Base-by-base conservation (phyloP, 805 yeast species). In the Dipodascopsis tothii region DNA sequence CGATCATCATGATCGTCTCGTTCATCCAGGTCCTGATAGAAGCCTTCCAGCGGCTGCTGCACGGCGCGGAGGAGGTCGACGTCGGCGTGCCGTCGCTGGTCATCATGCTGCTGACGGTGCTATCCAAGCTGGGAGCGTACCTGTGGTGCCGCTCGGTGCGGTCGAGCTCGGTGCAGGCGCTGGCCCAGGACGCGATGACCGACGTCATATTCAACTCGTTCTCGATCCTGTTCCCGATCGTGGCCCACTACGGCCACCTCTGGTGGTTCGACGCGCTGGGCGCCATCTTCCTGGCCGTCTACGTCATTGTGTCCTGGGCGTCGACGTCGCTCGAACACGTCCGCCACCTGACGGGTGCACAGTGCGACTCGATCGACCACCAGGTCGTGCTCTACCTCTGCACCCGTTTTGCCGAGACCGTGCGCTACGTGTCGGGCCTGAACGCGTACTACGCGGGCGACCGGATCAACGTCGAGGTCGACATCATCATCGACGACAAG, bases 191-290 rank as follows among this genome's bases (percentile, higher is more conserved):
- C 62, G 92, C 92, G 0, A 67, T 71, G 60, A 83, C 87, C 1
- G 94, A 84, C 60, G 73, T 82, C 25, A 71, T 82, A 2, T 83
- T 83, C 68, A 84, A 84, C 19, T 30, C 50, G 3, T 44, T 44
- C 36, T 82, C 92, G 1, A 70, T 84, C 21, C 48, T 83, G 14
- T 81, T 83, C 70, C 94, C 94, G 0, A 50, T 79, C 0, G 35
- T 73, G 0, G 90, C 90, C 1, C 65, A 69, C 43, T 53, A 59
- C n/a, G 60, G 72, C 16, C 60, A 70, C 17, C 23, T 71, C 16
- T 79, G 85, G 81, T 80, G 86, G 85, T 56, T 80, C 35, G 94
- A 83, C 64, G 78, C 92, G 1, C 52, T 75, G 3, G 92, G 94
- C 14, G 94, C 94, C 0, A 60, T 81, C 27, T 18, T 72, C 1